Conservation (phyloP, 2,329 filamentous ascomycete species). For the Colletotrichum nymphaeae region DNA sequence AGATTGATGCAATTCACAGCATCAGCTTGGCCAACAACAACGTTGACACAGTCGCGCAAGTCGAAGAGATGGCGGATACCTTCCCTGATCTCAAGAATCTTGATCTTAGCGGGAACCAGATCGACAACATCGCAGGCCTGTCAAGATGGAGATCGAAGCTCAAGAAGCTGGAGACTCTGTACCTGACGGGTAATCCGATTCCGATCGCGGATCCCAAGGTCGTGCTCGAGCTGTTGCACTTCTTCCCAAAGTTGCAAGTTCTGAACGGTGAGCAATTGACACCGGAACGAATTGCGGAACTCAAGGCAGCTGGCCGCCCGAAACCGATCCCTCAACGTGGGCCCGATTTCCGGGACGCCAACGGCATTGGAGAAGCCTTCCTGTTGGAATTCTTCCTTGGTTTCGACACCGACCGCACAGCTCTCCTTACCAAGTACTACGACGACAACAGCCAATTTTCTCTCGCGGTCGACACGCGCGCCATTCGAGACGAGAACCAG, state of each 20-base stretch:
- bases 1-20: constrained; percentile 82
- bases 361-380: constrained; percentile 80
- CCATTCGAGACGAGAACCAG: constrained; percentile 59
- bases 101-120: constrained; percentile 86
- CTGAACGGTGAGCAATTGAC: constrained; percentile 82
- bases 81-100: constrained; percentile 90
- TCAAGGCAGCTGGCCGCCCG: constrained; percentile 60
- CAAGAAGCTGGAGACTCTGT: constrained; percentile 81
- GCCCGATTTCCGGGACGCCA: constrained; percentile 79
- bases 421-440: constrained; percentile 76
- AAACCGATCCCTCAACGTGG: constrained; percentile 71
- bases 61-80: constrained; percentile 80
- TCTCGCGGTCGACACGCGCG: constrained; percentile 74
- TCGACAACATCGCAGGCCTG: constrained; percentile 75
- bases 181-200: constrained; percentile 82
- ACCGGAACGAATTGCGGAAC: constrained; percentile 73
- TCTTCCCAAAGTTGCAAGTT: constrained; percentile 84
- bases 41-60: constrained; percentile 76
- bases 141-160: constrained; percentile 85
- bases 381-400: constrained; percentile 78
- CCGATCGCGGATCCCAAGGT: constrained; percentile 69
- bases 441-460: constrained; percentile 82
- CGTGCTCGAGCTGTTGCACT: constrained; percentile 76
- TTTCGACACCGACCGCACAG: constrained; percentile 78
- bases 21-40: constrained; percentile 86